Evolutionary conservation across 148 eudicot species (phyloP).

Genomic region (Amaranthus palmeri): DNA sequence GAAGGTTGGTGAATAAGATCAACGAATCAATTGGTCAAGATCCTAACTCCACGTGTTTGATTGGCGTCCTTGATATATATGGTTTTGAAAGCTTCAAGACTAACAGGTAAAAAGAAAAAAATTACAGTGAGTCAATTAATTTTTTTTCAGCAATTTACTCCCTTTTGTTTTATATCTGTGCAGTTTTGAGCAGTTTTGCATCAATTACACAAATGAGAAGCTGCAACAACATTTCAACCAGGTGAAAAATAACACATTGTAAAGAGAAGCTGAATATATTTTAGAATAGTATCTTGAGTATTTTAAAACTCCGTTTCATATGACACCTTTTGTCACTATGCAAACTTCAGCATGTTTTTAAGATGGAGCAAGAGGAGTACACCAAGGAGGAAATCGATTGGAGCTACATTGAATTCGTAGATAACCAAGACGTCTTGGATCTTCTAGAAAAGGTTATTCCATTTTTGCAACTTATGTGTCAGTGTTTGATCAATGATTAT

Average conservation of each 20-base stretch:
- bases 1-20: constrained; percentile 92
- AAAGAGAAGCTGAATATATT: not conserved
- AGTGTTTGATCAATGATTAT: not conserved
- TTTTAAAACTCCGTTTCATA: not conserved
- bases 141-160: constrained; percentile 6
- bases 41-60: constrained; percentile 73
- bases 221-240: constrained; percentile 98
- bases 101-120: constrained; percentile 58
- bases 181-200: constrained; percentile 99
- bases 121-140: not conserved
- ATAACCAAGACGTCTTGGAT: constrained; percentile 96
- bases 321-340: constrained; percentile 22
- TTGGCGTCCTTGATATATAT: constrained; percentile 98
- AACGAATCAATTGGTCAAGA: constrained; percentile 95
- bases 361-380: constrained; percentile 98
- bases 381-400: constrained; percentile 82
- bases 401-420: constrained; percentile 98
- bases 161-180: constrained; percentile 25
- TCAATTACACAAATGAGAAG: constrained; percentile 96
- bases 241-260: constrained; percentile 36
- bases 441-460: constrained; percentile 84
- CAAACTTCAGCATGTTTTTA: constrained; percentile 82
- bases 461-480: not conserved
- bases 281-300: constrained; percentile 8
- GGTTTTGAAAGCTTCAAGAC: constrained; percentile 96